phyloP scores from a whole-genome alignment of 1,284 basidiomycete species.

The Erythrobasidium hasegawianum region DNA sequence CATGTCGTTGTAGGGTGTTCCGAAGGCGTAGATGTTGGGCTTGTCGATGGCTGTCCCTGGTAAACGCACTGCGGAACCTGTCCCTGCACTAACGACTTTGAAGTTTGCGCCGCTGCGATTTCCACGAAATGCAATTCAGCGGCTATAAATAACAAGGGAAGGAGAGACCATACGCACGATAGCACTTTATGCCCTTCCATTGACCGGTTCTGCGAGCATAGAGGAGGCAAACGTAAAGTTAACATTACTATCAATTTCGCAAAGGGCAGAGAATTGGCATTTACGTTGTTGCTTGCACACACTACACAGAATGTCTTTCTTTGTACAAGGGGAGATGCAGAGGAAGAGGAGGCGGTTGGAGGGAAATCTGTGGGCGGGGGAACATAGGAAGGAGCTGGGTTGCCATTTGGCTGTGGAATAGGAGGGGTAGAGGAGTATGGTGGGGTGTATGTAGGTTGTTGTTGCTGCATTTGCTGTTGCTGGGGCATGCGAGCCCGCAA shows the following conservation, averaged over 20 bases:
- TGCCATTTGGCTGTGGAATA: not conserved
- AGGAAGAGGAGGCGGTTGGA: too few relatives aligned
- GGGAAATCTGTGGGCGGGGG: too few relatives aligned
- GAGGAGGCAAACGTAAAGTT: constrained; percentile 11
- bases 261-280: constrained; percentile 41
- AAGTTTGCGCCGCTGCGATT: constrained; percentile 66
- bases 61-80: constrained; percentile 91
- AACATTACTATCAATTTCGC: not conserved
- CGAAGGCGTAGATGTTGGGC: constrained; percentile 95
- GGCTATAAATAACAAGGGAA: too few relatives aligned
- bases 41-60: constrained; percentile 96
- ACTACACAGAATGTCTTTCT: constrained; percentile 84
- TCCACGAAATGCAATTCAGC: not conserved
- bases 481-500: constrained; percentile 20
- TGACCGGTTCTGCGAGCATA: constrained; percentile 74
- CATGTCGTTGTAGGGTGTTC: constrained; percentile 96
- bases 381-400: too few relatives aligned
- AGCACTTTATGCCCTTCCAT: constrained; percentile 98
- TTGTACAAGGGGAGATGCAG: not conserved
- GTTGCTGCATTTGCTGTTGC: constrained; percentile 16
- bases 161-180: constrained; percentile 58
- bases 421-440: not conserved
- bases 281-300: constrained; percentile 92
- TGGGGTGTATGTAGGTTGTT: constrained; percentile 1
- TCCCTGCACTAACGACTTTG: constrained; percentile 88